These are phyloP conservation scores for Stemphylium vesicarium DNA, from an alignment of 2,329 filamentous ascomycete species.

Conservation along the genomic window DNA sequence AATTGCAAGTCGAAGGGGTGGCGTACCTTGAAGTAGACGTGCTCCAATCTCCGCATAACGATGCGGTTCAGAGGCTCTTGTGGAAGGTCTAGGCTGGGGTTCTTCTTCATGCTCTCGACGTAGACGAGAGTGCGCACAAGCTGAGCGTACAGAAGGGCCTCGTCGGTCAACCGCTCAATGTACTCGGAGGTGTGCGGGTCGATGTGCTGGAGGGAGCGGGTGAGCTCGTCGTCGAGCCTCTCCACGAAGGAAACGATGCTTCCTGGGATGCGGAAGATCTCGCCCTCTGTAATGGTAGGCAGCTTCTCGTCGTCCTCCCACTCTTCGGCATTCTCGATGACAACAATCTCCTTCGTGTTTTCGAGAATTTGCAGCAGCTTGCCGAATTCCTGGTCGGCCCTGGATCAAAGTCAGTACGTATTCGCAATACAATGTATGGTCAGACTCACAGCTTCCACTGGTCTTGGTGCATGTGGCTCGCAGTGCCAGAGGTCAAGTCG, in stretches of 20 bases:
- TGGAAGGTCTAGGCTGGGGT: constrained; percentile 71
- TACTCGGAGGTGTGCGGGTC: constrained; percentile 99
- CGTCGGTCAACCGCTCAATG: constrained; percentile 91
- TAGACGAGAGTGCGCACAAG: constrained; percentile 89
- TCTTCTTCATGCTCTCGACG: constrained; percentile 79
- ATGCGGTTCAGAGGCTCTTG: constrained; percentile 93
- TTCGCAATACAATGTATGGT: background rate
- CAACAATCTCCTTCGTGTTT: constrained; percentile 77
- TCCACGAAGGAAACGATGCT: constrained; percentile 95
- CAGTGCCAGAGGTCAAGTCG: constrained; percentile 81
- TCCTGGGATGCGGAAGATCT: constrained; percentile 90
- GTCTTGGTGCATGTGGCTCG: constrained; percentile 87
- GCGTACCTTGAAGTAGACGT: constrained; percentile 94
- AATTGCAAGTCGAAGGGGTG: background rate
- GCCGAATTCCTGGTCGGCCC: constrained; percentile 83
- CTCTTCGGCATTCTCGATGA: constrained; percentile 91
- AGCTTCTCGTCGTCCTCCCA: constrained; percentile 99
- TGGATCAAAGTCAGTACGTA: constrained; percentile 23
- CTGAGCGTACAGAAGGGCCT: constrained; percentile 87
- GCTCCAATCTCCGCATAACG: constrained; percentile 91
- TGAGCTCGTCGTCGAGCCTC: constrained; percentile 95
- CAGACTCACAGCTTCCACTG: constrained; percentile 81
- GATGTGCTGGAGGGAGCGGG: constrained; percentile 94
- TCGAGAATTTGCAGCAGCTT: constrained; percentile 80
- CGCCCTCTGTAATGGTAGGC: constrained; percentile 72